phyloP scores from a whole-genome alignment of 352 stramenopile genomes.

The Globisporangium sylvaticum region DNA sequence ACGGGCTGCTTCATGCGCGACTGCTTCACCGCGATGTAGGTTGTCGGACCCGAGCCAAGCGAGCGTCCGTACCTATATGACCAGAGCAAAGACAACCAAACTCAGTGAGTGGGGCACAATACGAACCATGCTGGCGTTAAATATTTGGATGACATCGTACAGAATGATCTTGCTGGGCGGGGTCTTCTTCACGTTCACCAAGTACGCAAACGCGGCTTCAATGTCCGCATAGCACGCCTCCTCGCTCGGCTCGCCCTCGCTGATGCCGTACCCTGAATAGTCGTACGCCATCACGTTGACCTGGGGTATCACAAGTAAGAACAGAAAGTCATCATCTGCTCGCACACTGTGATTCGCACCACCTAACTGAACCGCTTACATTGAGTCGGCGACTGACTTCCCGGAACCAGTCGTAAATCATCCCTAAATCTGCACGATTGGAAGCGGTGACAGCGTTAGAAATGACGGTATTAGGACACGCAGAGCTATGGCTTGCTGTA shows the following conservation, averaged over 20 bases:
- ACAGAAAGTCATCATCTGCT: no score
- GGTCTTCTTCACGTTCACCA: conserved; percentile 91
- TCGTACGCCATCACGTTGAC: conserved; percentile 91
- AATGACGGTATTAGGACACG: neutral
- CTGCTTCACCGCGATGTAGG: conserved; percentile 94
- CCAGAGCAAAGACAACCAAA: neutral
- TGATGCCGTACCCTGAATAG: conserved; percentile 98
- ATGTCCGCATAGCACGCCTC: conserved; percentile 94
- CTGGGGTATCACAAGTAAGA: conserved; percentile 17
- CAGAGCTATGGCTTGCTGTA: neutral
- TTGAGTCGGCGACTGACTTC: conserved; percentile 83
- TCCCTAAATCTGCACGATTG: conserved; percentile 85
- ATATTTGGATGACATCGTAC: conserved; percentile 52
- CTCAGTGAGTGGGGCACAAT: neutral
- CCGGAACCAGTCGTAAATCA: conserved; percentile 97
- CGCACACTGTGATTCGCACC: no score
- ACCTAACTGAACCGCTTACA: conserved; percentile 18
- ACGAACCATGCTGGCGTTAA: neutral
- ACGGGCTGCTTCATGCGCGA: conserved; percentile 87
- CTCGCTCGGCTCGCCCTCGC: conserved; percentile 89
- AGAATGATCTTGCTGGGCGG: conserved; percentile 93
- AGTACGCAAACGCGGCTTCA: conserved; percentile 94
- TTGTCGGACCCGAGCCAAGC: conserved; percentile 93
- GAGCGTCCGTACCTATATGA: conserved; percentile 80
- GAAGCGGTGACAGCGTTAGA: neutral